Evolutionary conservation across 371 early-diverging fungal species (phyloP).

Genomic region (Nematocida sp.): DNA sequence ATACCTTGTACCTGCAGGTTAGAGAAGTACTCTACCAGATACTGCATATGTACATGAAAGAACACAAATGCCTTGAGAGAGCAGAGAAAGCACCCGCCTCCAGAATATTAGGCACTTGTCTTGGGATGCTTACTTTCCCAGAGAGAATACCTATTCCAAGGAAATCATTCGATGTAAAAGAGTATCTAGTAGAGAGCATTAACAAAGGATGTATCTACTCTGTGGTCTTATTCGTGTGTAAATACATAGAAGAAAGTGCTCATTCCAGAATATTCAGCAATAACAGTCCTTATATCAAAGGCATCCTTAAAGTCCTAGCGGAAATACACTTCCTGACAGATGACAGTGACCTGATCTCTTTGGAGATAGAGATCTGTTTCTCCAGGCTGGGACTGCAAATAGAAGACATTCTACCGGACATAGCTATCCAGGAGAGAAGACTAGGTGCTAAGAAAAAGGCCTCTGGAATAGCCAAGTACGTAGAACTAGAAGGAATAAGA

Average conservation of each 20-base stretch:
- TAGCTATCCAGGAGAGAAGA: conserved; percentile 42
- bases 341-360: conserved; percentile 47
- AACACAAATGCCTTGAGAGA: conserved; percentile 29
- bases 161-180: conserved; percentile 20
- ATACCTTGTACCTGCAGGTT: conserved; percentile 22
- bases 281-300: conserved; percentile 23
- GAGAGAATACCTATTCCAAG: conserved; percentile 28
- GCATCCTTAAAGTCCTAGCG: conserved; percentile 27
- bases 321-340: conserved; percentile 48
- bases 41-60: neutral
- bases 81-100: conserved; percentile 25
- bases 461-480: conserved; percentile 34
- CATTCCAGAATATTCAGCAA: conserved; percentile 25
- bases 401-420: conserved; percentile 41
- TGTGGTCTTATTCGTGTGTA: conserved; percentile 46
- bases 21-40: conserved; percentile 15
- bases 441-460: conserved; percentile 39
- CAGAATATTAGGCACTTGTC: conserved; percentile 36
- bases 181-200: conserved; percentile 42
- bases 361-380: conserved; percentile 50
- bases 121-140: conserved; percentile 41
- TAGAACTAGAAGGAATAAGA: conserved; percentile 44
- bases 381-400: conserved; percentile 37
- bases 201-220: conserved; percentile 32
- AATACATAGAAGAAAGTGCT: conserved; percentile 40